Base-by-base conservation (phyloP, 768 basidiomycete genomes). In the Suillus alpinus region DNA sequence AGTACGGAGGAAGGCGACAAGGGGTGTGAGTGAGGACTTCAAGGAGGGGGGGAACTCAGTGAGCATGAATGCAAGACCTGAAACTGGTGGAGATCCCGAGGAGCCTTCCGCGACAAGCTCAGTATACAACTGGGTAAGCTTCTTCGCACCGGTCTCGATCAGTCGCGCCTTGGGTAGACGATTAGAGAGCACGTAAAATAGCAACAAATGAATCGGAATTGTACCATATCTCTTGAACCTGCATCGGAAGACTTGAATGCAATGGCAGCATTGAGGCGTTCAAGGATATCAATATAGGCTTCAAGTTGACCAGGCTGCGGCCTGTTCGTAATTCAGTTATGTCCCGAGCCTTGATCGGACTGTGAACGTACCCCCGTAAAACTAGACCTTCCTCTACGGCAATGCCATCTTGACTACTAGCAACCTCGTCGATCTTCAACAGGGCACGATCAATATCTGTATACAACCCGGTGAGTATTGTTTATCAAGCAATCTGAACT, bases 31-130 rank as follows among this genome's bases (percentile, higher is more conserved):
- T 2, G 80, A 80, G 9, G 75, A 71, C 16, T 86, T 77, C 9
- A 88, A 71, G 5, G 78, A 75, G 0, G 81, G 74, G 0, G 86
- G 83, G 69, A 89, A 88, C 0, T 83, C 81, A 6, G 78, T 73
- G 44, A 80, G 78, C 29, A 79, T 74, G 53, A 84, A 83, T 32
- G 87, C 83, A 0, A 85, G 71, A 16, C 85, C 85, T 14, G 86
- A 82, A 41, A 80, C 78, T 0, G 85, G 86, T 6, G 87, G 85
- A n/a, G 81, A 78, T 32, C 91, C 91, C 3, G 91, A 88, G 1
- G 90, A 93, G 29, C 85, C 89, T 74, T 92, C 91, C 2, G 92
- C 92, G n/a, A 92, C 89, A 36, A 90, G 80, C 67, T 91, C 92
- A n/a, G 91, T 94, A 69, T 89, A 94, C 13, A 92, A 74, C 66